Base-by-base conservation (phyloP, 2,329 filamentous ascomycete species). In the Boeremia exigua region DNA sequence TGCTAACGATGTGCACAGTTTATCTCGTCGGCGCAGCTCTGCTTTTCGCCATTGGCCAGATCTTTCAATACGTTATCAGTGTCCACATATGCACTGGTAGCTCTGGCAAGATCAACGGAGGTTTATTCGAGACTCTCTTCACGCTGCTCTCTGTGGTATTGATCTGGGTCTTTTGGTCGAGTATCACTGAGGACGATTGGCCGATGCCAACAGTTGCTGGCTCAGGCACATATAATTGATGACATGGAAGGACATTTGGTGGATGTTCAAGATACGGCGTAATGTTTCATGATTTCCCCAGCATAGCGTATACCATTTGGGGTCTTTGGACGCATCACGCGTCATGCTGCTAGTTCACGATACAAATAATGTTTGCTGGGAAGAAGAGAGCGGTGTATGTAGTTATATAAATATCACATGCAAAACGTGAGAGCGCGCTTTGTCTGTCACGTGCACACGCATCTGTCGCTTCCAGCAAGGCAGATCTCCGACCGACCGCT, bases 131-230 rank as follows among this genome's bases (percentile, higher is more conserved):
- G 76, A 96, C 93, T 0, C 80, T 98, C 6, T 98, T 99, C 79
- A 98, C 93, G 0, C 81, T 97, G 0, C 79, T 94, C 11, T 84
- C 93, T 0, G 92, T 99, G 4, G 82, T 91, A 15, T 86, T 86
- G 78, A 79, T 97, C 62, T 99, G 95, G 93, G 77, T 91, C 54
- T 99, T 99, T 82, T 99, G 95, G 95, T 96, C 92, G 42, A 97
- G 92, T 79, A 99, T 99, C 69, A 99, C 95, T 14, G 95, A 99
- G 78, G 95, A 99, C 70, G 94, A 97, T 80, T 99, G 95, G 95
- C 92, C 93, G 2, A 81, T 84, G 75, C 80, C 82, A 15, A 70
- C 72, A 7, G 70, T 75, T 7, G 67, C 70, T 29, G 73, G 73
- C 3, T 71, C 72, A 7, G 77, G 73, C 60, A 70, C 74, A 28